phyloP scores from a whole-genome alignment of 2,329 filamentous ascomycete genomes.

The Shiraia sp. region DNA sequence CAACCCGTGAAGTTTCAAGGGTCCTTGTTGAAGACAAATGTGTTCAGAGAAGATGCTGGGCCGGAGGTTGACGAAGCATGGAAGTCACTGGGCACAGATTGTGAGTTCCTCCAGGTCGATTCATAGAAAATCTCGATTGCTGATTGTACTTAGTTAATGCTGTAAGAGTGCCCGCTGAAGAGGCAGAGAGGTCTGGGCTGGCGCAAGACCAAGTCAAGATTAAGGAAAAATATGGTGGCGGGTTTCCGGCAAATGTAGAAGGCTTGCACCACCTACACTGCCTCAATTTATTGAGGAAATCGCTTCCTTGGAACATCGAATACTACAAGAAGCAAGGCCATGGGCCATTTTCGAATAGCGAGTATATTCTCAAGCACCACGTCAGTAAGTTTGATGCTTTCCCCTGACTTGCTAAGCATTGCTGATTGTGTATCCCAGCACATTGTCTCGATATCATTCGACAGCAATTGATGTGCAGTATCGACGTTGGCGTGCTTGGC shows the following conservation, averaged over 20 bases:
- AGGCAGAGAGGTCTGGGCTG: constrained; percentile 56
- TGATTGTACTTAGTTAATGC: constrained; percentile 24
- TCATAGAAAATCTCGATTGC: too few species aligned
- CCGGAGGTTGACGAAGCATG: constrained; percentile 63
- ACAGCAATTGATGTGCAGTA: constrained; percentile 66
- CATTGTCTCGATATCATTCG: constrained; percentile 66
- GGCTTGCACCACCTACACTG: constrained; percentile 63
- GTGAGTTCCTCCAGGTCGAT: constrained; percentile 44
- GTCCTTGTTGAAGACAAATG: constrained; percentile 58
- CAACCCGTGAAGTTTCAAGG: constrained; percentile 57
- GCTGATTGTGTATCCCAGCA: constrained; percentile 22
- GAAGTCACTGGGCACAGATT: constrained; percentile 57
- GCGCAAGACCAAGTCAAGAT: constrained; percentile 61
- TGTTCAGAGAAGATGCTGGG: constrained; percentile 56
- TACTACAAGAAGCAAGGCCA: constrained; percentile 58
- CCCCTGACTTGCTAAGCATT: background rate
- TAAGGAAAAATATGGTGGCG: constrained; percentile 60
- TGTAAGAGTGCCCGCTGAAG: constrained; percentile 54
- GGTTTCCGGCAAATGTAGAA: constrained; percentile 61
- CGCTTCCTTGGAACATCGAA: constrained; percentile 62
- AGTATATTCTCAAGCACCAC: constrained; percentile 59
- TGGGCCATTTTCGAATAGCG: constrained; percentile 61
- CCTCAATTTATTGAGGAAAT: constrained; percentile 64
- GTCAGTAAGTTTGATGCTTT: constrained; percentile 53
- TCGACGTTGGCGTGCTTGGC: constrained; percentile 63